Base-by-base conservation (phyloP, 2,329 filamentous ascomycete genomes). In the Sporothrix protearum region DNA sequence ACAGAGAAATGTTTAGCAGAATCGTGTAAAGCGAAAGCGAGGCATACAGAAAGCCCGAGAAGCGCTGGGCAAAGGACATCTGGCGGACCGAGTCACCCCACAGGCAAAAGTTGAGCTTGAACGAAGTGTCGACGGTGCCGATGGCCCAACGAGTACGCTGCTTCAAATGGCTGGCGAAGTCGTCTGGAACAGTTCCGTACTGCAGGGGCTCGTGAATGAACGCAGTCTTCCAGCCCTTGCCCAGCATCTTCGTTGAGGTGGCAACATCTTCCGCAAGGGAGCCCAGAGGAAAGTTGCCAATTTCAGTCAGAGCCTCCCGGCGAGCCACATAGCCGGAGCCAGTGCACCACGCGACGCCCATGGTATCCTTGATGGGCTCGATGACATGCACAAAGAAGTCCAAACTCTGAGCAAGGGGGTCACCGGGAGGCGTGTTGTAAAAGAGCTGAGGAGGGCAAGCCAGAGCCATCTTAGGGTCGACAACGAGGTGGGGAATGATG, bases 401-500 rank as follows among this genome's bases (percentile, higher is more conserved):
- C 57, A 89, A 82, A 76, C 83, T 85, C 77, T 89, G 87, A 1
- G 83, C 82, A 7, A 90, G 82, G 16, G 87, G 86, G 70, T 90
- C 88, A 6, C 85, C 84, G 0, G 79, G 79, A 5, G 88, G 88
- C 3, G 86, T 84, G 76, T 90, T 89, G 81, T 89, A 89, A 79
- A 89, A 90, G 3, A 87, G 82, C 80, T 89, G 87, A 14, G 86
- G 86, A 33, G 87, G 86, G 75, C 86, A 88, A n/a, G 85, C 86
- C 66, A 89, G 81, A 66, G 85, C 86, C 81, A 88, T 82, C 77
- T 85, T 86, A 55, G 83, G 80, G 76, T 89, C 86, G 72, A 82
- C 78, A n/a, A 89, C 75, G 70, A 89, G 78, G 76, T 90, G 88
- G 70, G 88, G 86, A n/a, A 89, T 78, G 19, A 87, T 77, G 36